These are phyloP conservation scores for Kwoniella newhampshirensis DNA, from an alignment of 768 basidiomycete genomes.

Conservation along the genomic window DNA sequence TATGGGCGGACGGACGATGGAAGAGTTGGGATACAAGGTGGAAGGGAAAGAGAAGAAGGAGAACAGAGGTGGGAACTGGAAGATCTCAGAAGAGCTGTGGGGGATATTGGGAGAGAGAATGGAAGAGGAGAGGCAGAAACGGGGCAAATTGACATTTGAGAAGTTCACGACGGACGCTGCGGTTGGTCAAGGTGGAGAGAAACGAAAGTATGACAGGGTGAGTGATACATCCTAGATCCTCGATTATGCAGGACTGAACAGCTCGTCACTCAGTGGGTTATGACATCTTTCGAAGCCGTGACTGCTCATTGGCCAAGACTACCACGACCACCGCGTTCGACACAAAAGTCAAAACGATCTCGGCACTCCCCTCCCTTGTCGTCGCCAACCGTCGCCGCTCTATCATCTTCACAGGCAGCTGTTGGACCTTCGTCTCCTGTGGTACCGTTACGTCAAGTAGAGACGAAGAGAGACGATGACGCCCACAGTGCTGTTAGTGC, in stretches of 20 bases:
- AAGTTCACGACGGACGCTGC: conserved; percentile 35
- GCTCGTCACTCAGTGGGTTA: conserved; percentile 59
- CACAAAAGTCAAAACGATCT: conserved; percentile 32
- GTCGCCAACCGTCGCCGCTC: conserved; percentile 2
- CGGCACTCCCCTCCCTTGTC: conserved; percentile 11
- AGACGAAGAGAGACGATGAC: conserved; percentile 14
- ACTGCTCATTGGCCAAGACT: conserved; percentile 71
- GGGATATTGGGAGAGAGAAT: conserved; percentile 68
- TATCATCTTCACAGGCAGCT: conserved; percentile 8
- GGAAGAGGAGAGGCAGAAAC: conserved; percentile 56
- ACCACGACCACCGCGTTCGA: conserved; percentile 26
- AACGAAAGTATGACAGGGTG: conserved; percentile 47
- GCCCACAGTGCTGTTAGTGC: background rate
- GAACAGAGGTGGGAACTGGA: conserved; percentile 66
- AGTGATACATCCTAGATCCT: conserved; percentile 10
- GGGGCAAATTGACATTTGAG: conserved; percentile 39
- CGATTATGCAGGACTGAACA: too few species aligned
- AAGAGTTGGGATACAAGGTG: conserved; percentile 44
- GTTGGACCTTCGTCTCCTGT: conserved; percentile 3
- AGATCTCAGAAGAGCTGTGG: conserved; percentile 64
- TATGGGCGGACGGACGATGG: conserved; percentile 37
- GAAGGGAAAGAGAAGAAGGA: conserved; percentile 60
- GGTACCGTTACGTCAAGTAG: conserved; percentile 6
- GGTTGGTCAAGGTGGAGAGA: conserved; percentile 40
- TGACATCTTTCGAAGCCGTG: conserved; percentile 86